These are phyloP conservation scores for Tulasnella sp. DNA, from an alignment of 768 basidiomycete species.

Conservation along the genomic window DNA sequence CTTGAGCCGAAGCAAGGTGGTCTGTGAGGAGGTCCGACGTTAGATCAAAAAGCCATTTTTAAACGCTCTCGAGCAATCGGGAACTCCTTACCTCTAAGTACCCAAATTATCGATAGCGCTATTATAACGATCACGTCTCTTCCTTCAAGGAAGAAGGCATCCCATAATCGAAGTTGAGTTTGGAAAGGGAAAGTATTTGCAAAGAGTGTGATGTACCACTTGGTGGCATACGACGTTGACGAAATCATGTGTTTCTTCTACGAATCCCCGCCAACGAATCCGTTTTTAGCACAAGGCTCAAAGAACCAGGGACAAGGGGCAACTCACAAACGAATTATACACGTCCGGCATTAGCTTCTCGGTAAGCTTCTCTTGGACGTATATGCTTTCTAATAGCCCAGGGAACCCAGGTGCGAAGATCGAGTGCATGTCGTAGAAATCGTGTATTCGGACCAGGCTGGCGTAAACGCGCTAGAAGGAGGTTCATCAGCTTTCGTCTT, in stretches of 20 bases:
- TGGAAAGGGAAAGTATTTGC: slow-evolving; percentile 94
- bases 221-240: slow-evolving; percentile 92
- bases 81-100: slow-evolving; percentile 56
- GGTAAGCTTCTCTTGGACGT: slow-evolving; percentile 85
- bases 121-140: slow-evolving; percentile 80
- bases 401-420: slow-evolving; percentile 94
- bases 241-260: slow-evolving; percentile 78
- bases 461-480: slow-evolving; percentile 57
- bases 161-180: slow-evolving; percentile 91
- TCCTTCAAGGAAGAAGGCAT: slow-evolving; percentile 85
- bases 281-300: not conserved
- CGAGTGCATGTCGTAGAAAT: slow-evolving; percentile 75
- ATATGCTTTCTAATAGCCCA: slow-evolving; percentile 90
- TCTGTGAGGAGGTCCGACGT: too few relatives aligned
- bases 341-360: slow-evolving; percentile 85
- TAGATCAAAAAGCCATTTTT: too few relatives aligned
- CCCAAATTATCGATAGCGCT: slow-evolving; percentile 85
- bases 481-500: not conserved
- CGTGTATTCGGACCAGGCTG: slow-evolving; percentile 79
- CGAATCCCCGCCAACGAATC: not conserved
- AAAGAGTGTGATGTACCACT: slow-evolving; percentile 99
- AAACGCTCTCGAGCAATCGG: not conserved
- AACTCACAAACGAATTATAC: slow-evolving; percentile 62
- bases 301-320: not conserved
- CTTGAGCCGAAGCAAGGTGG: slow-evolving; percentile 68